These are phyloP conservation scores for Panellus pusillus DNA, from an alignment of 768 basidiomycete genomes.

Conservation along the genomic window DNA sequence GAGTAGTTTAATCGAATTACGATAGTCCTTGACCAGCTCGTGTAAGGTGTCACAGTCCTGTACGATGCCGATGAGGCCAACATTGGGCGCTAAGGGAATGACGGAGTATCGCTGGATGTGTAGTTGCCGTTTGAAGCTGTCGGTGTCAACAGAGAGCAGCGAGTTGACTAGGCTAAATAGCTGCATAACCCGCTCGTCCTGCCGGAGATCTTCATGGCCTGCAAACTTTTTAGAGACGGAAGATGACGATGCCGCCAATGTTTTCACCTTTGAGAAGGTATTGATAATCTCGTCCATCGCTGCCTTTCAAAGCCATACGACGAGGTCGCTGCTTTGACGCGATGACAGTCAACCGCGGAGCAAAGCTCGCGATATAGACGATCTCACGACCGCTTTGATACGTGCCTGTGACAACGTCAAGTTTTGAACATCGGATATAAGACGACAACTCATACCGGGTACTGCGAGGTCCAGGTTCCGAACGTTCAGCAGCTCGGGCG, in stretches of 20 bases:
- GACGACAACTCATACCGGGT: slow-evolving; percentile 60
- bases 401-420: slow-evolving; percentile 54
- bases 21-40: slow-evolving; percentile 92
- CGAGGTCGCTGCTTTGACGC: slow-evolving; percentile 96
- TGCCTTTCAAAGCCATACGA: slow-evolving; percentile 81
- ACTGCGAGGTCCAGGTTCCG: slow-evolving; percentile 91
- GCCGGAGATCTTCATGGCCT: slow-evolving; percentile 98
- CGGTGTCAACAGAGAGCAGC: slow-evolving; percentile 86
- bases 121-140: slow-evolving; percentile 93
- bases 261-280: slow-evolving; percentile 82
- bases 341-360: slow-evolving; percentile 88
- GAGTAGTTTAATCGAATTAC: slow-evolving; percentile 93
- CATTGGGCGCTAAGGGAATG: slow-evolving; percentile 93
- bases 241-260: not conserved
- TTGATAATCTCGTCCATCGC: slow-evolving; percentile 91
- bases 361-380: slow-evolving; percentile 81
- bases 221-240: not conserved
- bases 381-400: slow-evolving; percentile 88
- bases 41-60: slow-evolving; percentile 94
- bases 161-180: slow-evolving; percentile 97
- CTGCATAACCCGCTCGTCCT: slow-evolving; percentile 99
- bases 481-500: slow-evolving; percentile 88
- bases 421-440: not conserved
- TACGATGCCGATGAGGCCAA: slow-evolving; percentile 92
- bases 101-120: slow-evolving; percentile 92